Percentiles rank a stretch among this genome's conserved stretches.
Conservation (phyloP, 192 early-diverging fungal genomes). For the Phlyctochytrium arcticum region DNA sequence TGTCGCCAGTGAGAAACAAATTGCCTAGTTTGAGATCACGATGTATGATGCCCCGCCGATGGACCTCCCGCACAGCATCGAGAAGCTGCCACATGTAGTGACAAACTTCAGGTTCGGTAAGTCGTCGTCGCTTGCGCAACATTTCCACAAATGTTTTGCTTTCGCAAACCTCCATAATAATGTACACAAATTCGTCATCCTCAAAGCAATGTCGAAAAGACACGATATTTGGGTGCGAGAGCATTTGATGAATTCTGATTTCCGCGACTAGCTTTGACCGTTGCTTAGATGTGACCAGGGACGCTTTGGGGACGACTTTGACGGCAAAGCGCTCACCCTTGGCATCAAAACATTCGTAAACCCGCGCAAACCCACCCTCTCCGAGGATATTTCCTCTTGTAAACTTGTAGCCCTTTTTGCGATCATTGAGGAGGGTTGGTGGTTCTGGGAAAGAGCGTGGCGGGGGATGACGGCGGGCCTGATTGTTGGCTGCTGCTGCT, state of each 20-base stretch:
- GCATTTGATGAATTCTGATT: constrained; percentile 70
- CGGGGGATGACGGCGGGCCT: background rate
- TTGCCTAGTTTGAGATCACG: constrained; percentile 96
- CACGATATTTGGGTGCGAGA: constrained; percentile 79
- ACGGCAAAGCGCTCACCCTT: constrained; percentile 57
- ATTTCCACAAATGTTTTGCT: constrained; percentile 86
- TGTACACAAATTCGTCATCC: constrained; percentile 79
- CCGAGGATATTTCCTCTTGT: constrained; percentile 23
- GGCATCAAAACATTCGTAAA: constrained; percentile 64
- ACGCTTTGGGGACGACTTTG: constrained; percentile 60
- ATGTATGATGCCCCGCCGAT: constrained; percentile 76
- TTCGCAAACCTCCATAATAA: constrained; percentile 89
- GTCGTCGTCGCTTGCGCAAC: constrained; percentile 65
- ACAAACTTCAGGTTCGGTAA: constrained; percentile 88
- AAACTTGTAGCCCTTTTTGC: constrained; percentile 12
- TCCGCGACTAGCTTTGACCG: constrained; percentile 64
- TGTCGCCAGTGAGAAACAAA: constrained; percentile 74
- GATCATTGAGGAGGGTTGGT: constrained; percentile 15
- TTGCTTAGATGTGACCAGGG: constrained; percentile 48
- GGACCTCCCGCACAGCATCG: constrained; percentile 76
- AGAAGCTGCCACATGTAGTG: constrained; percentile 83
- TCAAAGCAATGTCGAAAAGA: constrained; percentile 81
- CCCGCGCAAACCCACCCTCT: constrained; percentile 84
- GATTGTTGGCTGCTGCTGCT: background rate
- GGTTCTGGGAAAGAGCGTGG: constrained; percentile 20